Evolutionary conservation across 2,329 filamentous ascomycete species (phyloP).

Genomic region (Scopulariopsis brevicaulis): DNA sequence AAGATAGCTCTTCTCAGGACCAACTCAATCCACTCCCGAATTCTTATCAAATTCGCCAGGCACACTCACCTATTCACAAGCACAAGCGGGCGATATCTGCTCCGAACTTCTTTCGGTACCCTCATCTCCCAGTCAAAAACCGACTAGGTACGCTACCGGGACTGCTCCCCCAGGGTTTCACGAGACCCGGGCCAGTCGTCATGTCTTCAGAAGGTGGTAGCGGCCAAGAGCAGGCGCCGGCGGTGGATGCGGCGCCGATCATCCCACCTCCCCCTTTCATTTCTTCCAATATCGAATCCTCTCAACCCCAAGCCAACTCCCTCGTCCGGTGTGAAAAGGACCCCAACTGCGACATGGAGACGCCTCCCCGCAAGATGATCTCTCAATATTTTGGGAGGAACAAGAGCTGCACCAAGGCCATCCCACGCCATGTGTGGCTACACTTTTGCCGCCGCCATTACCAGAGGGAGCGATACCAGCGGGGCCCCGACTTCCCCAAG

Average conservation of each 20-base stretch:
- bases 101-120: conserved; percentile 23
- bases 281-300: neutral
- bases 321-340: conserved; percentile 7
- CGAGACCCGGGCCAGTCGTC: neutral
- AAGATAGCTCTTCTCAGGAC: neutral
- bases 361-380: conserved; percentile 60
- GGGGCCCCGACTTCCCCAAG: conserved; percentile 45
- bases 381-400: conserved; percentile 78
- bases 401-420: conserved; percentile 62
- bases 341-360: conserved; percentile 43
- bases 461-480: conserved; percentile 63
- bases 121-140: neutral
- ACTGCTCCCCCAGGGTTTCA: neutral
- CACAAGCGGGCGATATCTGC: conserved; percentile 41
- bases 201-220: neutral
- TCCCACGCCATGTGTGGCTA: conserved; percentile 61
- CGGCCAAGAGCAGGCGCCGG: neutral
- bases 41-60: neutral
- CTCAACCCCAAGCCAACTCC: neutral
- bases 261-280: neutral
- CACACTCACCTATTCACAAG: conserved; percentile 1
- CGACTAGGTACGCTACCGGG: neutral
- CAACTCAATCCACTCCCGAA: neutral
- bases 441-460: conserved; percentile 76
- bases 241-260: neutral